phyloP scores from a whole-genome alignment of 768 basidiomycete genomes.

The Tulasnella calospora region DNA sequence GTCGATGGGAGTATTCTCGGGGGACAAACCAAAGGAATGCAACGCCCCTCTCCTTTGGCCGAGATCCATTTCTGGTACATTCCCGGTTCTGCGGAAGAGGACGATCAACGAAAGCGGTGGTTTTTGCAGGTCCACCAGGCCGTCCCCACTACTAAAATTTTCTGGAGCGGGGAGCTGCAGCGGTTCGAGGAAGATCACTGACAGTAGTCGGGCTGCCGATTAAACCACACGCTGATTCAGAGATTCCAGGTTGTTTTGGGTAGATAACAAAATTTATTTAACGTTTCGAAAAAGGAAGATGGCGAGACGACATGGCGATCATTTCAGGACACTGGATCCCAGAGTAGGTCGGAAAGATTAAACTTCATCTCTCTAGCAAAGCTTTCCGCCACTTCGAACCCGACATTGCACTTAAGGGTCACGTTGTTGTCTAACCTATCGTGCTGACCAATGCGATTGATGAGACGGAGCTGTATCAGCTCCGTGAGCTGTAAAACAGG shows the following conservation, averaged over 20 bases:
- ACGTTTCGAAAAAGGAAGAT: neutral
- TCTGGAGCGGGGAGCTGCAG: neutral
- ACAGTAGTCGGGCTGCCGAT: neutral
- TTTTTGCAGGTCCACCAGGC: neutral
- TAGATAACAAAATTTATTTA: too few relatives aligned
- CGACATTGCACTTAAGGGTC: slow-evolving; percentile 68
- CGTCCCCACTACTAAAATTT: neutral
- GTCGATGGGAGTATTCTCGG: neutral
- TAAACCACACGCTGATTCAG: too few relatives aligned
- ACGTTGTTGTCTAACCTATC: slow-evolving; percentile 68
- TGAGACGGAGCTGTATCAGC: slow-evolving; percentile 56
- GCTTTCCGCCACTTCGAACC: slow-evolving; percentile 50
- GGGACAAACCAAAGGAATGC: neutral
- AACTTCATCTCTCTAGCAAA: slow-evolving; percentile 60
- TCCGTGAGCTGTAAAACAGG: slow-evolving; percentile 53
- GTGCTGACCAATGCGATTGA: slow-evolving; percentile 55
- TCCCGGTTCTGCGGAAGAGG: neutral
- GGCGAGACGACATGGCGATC: neutral
- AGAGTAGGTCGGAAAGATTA: slow-evolving; percentile 56
- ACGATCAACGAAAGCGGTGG: neutral
- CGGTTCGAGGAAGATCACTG: neutral
- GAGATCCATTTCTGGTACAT: neutral
- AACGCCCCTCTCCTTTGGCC: neutral
- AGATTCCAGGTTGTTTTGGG: too few relatives aligned
- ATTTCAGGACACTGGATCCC: slow-evolving; percentile 43